Conservation (phyloP, 352 stramenopile species). For the Globisporangium cystogenes region DNA sequence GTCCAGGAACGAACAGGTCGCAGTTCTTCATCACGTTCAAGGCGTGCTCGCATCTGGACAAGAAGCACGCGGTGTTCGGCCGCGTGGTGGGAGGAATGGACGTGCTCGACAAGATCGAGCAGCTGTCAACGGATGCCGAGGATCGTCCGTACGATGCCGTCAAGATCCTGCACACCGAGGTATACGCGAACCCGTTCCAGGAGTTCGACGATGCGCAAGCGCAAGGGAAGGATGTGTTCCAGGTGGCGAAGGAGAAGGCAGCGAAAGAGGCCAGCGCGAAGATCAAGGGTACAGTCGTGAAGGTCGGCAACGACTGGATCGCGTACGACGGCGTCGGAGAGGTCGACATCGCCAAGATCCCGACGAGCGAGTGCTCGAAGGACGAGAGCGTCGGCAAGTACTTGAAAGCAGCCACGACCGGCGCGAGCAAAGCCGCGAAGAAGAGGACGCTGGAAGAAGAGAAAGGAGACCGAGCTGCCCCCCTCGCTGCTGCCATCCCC, state of each 20-base stretch:
- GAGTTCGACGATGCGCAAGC: conserved; percentile 68
- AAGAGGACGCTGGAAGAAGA: conserved; percentile 21
- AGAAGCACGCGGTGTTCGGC: conserved; percentile 97
- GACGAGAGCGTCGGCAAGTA: conserved; percentile 70
- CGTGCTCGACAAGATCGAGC: conserved; percentile 78
- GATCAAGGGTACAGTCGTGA: conserved; percentile 70
- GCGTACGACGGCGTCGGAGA: conserved; percentile 71
- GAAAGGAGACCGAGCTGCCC: neutral
- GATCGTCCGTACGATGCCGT: conserved; percentile 85
- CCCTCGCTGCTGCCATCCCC: conserved; percentile 15
- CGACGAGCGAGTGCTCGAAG: conserved; percentile 31
- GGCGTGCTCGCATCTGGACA: conserved; percentile 94
- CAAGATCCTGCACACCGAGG: conserved; percentile 65
- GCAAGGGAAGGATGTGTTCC: conserved; percentile 50
- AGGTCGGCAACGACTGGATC: conserved; percentile 74
- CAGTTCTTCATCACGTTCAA: conserved; percentile 99
- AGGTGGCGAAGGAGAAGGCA: conserved; percentile 43
- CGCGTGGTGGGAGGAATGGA: conserved; percentile 91
- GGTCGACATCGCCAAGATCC: conserved; percentile 41
- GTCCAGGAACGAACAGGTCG: conserved; percentile 93
- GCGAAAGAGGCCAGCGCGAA: conserved; percentile 37
- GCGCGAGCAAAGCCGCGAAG: conserved; percentile 4
- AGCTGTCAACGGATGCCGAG: conserved; percentile 58
- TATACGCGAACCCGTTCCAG: conserved; percentile 89
- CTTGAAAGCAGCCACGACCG: conserved; percentile 21